Percentiles rank a stretch among this genome's conserved stretches.
These are phyloP conservation scores for Yamadazyma phyllophila DNA, from an alignment of 805 yeast species.

Conservation along the genomic window DNA sequence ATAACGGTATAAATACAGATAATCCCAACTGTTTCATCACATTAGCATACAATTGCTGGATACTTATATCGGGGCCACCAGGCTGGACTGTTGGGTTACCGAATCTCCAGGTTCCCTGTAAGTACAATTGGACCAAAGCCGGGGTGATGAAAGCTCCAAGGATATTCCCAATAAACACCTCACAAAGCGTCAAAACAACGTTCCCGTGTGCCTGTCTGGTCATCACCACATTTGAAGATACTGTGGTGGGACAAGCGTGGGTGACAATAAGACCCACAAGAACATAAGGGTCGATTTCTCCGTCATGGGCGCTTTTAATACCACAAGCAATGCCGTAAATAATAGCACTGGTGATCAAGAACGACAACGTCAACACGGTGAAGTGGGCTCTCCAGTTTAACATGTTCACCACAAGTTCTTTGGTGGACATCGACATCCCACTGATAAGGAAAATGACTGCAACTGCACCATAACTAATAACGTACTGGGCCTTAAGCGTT, in stretches of 20 bases:
- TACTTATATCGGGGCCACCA: conserved; percentile 40
- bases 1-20: conserved; percentile 78
- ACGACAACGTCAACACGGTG: conserved; percentile 63
- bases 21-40: conserved; percentile 89
- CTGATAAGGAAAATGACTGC: conserved; percentile 80
- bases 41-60: conserved; percentile 58
- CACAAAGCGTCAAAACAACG: conserved; percentile 72
- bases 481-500: conserved; percentile 65
- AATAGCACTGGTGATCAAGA: conserved; percentile 66
- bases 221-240: conserved; percentile 90
- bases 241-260: conserved; percentile 88
- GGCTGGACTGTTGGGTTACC: conserved; percentile 71
- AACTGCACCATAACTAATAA: conserved; percentile 83
- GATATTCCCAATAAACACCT: conserved; percentile 81
- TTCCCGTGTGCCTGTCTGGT: conserved; percentile 84
- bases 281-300: conserved; percentile 63
- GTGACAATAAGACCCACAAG: conserved; percentile 80
- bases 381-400: conserved; percentile 81
- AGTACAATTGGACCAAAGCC: conserved; percentile 72
- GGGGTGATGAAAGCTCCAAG: conserved; percentile 88
- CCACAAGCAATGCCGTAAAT: conserved; percentile 74
- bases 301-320: conserved; percentile 51
- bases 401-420: conserved; percentile 58
- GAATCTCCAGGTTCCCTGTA: conserved; percentile 58
- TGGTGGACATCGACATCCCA: conserved; percentile 75